These are phyloP conservation scores for Murraya paniculata DNA, from an alignment of 345 rosid species.

Conservation along the genomic window DNA sequence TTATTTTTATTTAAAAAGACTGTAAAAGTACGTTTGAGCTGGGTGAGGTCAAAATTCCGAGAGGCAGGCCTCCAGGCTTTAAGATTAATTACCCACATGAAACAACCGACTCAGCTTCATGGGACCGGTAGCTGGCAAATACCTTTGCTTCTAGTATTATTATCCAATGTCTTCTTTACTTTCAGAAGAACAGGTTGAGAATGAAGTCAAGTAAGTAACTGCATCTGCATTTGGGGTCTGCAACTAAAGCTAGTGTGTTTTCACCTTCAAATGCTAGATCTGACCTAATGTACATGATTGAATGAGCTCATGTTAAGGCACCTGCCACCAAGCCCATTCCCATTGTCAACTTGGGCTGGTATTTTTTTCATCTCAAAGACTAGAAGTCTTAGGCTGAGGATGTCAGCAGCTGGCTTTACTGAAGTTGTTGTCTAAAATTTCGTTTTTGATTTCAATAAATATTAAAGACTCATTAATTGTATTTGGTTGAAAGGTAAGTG, in stretches of 20 bases:
- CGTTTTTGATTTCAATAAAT: constrained; percentile 1
- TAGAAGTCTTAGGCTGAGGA: background rate
- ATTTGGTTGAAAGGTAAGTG: constrained; percentile 25
- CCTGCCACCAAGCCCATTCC: background rate
- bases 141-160: background rate
- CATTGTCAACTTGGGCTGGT: constrained; percentile 12
- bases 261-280: background rate
- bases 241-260: too few species aligned
- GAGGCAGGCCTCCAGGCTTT: background rate
- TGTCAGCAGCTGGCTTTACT: background rate
- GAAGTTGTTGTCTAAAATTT: background rate
- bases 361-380: background rate
- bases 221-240: too few species aligned
- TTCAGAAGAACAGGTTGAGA: too few species aligned
- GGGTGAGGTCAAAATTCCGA: background rate
- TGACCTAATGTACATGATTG: background rate
- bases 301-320: background rate
- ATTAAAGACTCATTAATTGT: constrained; percentile 21
- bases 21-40: background rate
- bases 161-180: too few species aligned
- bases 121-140: background rate
- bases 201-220: too few species aligned
- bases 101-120: background rate
- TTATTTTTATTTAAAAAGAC: too few species aligned
- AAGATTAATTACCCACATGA: background rate